Conservation (phyloP, 2,329 filamentous ascomycete species). For the Colletotrichum euphorbiae region DNA sequence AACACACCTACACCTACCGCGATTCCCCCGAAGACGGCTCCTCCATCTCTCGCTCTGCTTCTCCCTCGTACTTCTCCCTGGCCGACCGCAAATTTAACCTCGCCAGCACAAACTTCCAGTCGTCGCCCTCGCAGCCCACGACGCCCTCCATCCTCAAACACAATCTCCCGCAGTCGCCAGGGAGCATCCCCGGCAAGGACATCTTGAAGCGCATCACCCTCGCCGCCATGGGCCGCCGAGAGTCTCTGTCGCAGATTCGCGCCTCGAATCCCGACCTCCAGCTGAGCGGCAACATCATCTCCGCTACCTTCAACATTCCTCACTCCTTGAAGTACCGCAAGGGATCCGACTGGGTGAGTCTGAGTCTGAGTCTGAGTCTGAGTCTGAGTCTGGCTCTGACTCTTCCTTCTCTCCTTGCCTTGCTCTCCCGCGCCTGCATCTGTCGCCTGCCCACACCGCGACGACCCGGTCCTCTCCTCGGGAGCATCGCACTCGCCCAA, state of each 20-base stretch:
- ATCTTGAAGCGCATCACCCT: constrained; percentile 58
- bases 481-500: background rate
- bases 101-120: background rate
- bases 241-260: constrained; percentile 67
- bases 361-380: too few species aligned
- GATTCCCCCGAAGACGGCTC: constrained; percentile 21
- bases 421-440: background rate
- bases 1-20: constrained; percentile 45
- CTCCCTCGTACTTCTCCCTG: constrained; percentile 44
- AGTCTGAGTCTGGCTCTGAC: too few species aligned
- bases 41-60: constrained; percentile 22
- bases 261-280: constrained; percentile 67
- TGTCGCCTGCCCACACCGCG: background rate
- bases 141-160: constrained; percentile 37
- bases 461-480: too few species aligned
- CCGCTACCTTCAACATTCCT: constrained; percentile 73
- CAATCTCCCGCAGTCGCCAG: constrained; percentile 30
- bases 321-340: constrained; percentile 69
- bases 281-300: constrained; percentile 74
- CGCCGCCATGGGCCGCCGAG: constrained; percentile 56
- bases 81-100: constrained; percentile 37
- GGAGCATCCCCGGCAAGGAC: constrained; percentile 47
- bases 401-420: background rate
- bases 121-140: constrained; percentile 5
- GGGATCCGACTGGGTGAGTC: constrained; percentile 70